Base-by-base conservation (phyloP, 768 basidiomycete genomes). In the Russula olivacea region DNA sequence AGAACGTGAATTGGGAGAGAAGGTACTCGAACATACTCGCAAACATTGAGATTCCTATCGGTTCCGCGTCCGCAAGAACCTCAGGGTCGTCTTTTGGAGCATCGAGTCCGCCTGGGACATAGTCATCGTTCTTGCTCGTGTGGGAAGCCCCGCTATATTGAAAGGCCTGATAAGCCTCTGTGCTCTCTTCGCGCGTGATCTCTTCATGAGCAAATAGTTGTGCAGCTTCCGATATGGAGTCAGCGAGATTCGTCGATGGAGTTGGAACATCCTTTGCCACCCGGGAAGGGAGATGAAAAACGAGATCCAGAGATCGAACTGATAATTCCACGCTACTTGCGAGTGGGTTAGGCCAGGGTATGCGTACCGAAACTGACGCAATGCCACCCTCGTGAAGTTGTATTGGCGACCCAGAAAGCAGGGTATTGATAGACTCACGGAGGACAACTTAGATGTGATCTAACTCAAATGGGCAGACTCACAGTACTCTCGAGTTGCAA, bases 141-240 rank as follows among this genome's bases (percentile, higher is more conserved):
- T 21, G 30, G 56, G 17, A 75, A 68, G 17, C 71, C 28, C 74
- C 68, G 38, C 80, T 78, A 66, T 81, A 72, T 68, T 82, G 83
- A 52, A 93, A 74, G 1, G 91, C 91, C 63, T 85, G 80, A 69
- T 85, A 82, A 23, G 95, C 78, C 36, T 82, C 77, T 8, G 82
- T 83, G 68, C 86, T 89, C 70, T 96, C 92, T 65, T 78, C 77
- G 8, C 81, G 77, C 25, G 85, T 80, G 55, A 97, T 77, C 70
- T 94, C 91, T 66, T 91, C 81, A 52, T 94, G 88, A 28, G 96
- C 78, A 74, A 98, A 98, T 4, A 87, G 85, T 68, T 92, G 87
- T 1, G 93, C 91, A 15, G 88, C 83, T n/a, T 86, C 87, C 30
- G 81, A 81, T n/a, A 93, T 86, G 25, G 93, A 93, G 51, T 86